Evolutionary conservation across 2,329 filamentous ascomycete genomes (phyloP).

Genomic region (Epicoccum nigrum): DNA sequence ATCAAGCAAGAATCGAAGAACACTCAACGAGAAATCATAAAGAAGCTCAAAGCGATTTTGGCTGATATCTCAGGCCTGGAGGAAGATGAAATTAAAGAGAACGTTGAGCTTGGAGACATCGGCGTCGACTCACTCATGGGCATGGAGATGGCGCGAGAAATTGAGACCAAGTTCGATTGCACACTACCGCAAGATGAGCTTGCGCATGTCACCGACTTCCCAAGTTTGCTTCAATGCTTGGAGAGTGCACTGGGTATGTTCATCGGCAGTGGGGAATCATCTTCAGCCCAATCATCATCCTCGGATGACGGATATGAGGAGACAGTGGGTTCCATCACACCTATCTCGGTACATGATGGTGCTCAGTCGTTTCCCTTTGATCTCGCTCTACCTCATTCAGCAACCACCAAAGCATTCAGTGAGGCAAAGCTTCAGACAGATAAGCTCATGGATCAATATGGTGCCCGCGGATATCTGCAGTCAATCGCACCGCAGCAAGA

Average conservation of each 20-base stretch:
- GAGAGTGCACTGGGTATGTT: background rate
- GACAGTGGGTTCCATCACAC: background rate
- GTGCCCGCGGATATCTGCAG: slow-evolving; percentile 1
- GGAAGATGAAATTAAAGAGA: slow-evolving; percentile 9
- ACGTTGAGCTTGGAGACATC: slow-evolving; percentile 38
- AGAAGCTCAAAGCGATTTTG: slow-evolving; percentile 10
- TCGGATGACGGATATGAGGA: background rate
- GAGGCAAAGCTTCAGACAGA: slow-evolving; percentile 1
- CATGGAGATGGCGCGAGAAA: slow-evolving; percentile 43
- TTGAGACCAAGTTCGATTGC: slow-evolving; percentile 23
- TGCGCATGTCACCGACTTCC: slow-evolving; percentile 7
- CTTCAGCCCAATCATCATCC: background rate
- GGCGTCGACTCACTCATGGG: slow-evolving; percentile 50
- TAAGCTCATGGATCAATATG: slow-evolving; percentile 6
- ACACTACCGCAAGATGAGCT: slow-evolving; percentile 10
- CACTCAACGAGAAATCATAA: background rate
- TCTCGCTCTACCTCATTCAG: background rate
- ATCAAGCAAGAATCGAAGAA: background rate
- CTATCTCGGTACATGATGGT: background rate
- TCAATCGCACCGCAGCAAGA: slow-evolving; percentile 29
- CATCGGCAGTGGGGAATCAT: background rate
- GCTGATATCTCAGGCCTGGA: slow-evolving; percentile 20
- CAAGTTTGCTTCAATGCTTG: slow-evolving; percentile 6
- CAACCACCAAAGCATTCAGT: background rate
- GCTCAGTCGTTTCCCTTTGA: background rate